Percentiles rank a stretch among this genome's conserved stretches.
Conservation (phyloP, 495 filamentous ascomycete genomes). For the Podospora sp. region DNA sequence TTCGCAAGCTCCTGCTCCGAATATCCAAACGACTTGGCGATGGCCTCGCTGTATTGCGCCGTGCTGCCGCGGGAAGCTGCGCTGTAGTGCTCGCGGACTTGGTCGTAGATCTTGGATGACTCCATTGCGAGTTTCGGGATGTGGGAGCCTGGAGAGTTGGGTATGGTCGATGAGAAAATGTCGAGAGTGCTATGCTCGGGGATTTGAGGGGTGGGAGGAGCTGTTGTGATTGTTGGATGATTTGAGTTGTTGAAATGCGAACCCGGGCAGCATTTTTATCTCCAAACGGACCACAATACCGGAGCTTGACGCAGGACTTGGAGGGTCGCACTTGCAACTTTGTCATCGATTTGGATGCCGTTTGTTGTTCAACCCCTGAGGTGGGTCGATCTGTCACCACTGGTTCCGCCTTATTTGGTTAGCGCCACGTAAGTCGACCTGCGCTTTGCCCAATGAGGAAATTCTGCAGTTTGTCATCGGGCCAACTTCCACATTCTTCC, state of each 20-base stretch:
- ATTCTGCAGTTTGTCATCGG: slow-evolving; percentile 23
- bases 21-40: slow-evolving; percentile 67
- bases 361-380: neutral
- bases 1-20: slow-evolving; percentile 52
- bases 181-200: no score
- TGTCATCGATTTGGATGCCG: neutral
- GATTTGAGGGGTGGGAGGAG: no score
- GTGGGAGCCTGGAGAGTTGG: neutral
- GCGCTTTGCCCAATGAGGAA: slow-evolving; percentile 13
- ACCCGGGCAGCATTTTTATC: neutral
- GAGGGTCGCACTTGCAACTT: neutral
- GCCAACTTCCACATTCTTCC: neutral
- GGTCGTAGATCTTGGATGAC: slow-evolving; percentile 38
- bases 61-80: slow-evolving; percentile 32
- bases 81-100: slow-evolving; percentile 46
- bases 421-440: neutral
- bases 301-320: neutral
- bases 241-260: neutral
- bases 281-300: neutral
- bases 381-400: slow-evolving; percentile 4
- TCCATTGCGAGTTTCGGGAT: slow-evolving; percentile 21
- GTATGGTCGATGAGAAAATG: neutral
- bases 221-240: neutral
- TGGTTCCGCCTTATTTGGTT: neutral
- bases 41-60: slow-evolving; percentile 39